Evolutionary conservation across 2,329 filamentous ascomycete genomes (phyloP), one percentile per base, ranked within the genome.

Genomic region (Nemania sp.): DNA sequence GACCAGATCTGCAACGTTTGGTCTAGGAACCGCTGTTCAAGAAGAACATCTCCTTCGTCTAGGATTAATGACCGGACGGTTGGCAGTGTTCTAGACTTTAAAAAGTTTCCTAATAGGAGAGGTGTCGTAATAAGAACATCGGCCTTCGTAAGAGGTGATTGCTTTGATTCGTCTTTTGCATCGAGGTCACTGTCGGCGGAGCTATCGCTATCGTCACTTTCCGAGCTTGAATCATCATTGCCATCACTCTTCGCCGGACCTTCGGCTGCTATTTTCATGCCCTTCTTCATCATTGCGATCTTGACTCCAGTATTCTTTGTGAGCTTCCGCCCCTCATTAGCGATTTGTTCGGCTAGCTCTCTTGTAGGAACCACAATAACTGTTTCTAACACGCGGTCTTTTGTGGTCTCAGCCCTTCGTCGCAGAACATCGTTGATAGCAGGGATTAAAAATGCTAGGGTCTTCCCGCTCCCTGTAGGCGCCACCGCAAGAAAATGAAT

Each of bases 391-490:
- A 85, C 80, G 70, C 88, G 86, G 3, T 83, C 79, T 63, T 86
- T 76, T 58, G 72, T 55, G 53, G 84, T 80, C 45, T 84, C 81
- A 0, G 85, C 83, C 49, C 86, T 81, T 61, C 87, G 81, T 68
- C 86, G 84, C 72, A 93, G 83, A 49, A 97, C 89, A 53, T 88
- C 87, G 76, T 97, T 91, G 73, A 99, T 89, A 2, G 94, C 86
- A 0, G 95, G 94, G 49, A 99, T 92, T 74, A 98, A 81, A 76
- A 98, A 99, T 20, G 94, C 93, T 70, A 99, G 84, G 0, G 96
- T 99, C 84, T 99, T 99, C 52, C 96, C 96, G 78, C 95, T 98
- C 26, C 96, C 96, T 0, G 96, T 99, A 1, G 96, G 96, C 2
- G 96, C 96, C 51, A 98, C 90, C 0, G 93, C 93, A 70, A 99